Percentiles rank a stretch among this genome's conserved stretches.
Conservation (phyloP, 305 asterid genomes). For the Rubia occidens region DNA sequence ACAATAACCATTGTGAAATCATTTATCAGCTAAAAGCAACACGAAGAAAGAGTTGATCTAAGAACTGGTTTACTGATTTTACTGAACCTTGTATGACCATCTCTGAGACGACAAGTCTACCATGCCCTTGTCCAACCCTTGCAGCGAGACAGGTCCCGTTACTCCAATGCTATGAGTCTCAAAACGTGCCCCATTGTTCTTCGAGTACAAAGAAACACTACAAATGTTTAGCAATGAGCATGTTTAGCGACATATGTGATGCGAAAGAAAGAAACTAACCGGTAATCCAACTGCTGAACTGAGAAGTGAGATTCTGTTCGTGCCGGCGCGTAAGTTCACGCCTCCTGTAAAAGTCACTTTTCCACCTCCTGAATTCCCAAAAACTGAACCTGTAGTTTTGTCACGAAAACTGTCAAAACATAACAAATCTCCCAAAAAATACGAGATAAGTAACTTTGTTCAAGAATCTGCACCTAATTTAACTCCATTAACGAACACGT, state of each 20-base stretch:
- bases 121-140: constrained; percentile 59
- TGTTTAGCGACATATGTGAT: neutral
- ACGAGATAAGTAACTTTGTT: neutral
- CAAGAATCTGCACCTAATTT: constrained; percentile 37
- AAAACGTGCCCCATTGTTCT: constrained; percentile 70
- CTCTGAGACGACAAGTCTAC: constrained; percentile 68
- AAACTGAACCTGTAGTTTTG: constrained; percentile 61
- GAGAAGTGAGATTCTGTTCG: constrained; percentile 61
- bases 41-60: constrained; percentile 1
- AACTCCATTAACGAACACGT: constrained; percentile 67
- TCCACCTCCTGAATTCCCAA: constrained; percentile 47
- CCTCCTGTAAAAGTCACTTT: constrained; percentile 43
- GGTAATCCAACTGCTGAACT: constrained; percentile 88
- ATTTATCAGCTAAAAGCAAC: neutral
- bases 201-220: constrained; percentile 17
- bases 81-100: constrained; percentile 85
- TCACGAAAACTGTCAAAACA: neutral
- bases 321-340: constrained; percentile 62
- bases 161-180: constrained; percentile 71
- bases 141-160: constrained; percentile 66
- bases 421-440: neutral
- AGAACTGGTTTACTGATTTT: constrained; percentile 8
- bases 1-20: constrained; percentile 5
- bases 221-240: neutral
- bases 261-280: constrained; percentile 35